These are phyloP conservation scores for Alternaria metachromatica DNA, from an alignment of 2,329 filamentous ascomycete genomes.

Conservation along the genomic window DNA sequence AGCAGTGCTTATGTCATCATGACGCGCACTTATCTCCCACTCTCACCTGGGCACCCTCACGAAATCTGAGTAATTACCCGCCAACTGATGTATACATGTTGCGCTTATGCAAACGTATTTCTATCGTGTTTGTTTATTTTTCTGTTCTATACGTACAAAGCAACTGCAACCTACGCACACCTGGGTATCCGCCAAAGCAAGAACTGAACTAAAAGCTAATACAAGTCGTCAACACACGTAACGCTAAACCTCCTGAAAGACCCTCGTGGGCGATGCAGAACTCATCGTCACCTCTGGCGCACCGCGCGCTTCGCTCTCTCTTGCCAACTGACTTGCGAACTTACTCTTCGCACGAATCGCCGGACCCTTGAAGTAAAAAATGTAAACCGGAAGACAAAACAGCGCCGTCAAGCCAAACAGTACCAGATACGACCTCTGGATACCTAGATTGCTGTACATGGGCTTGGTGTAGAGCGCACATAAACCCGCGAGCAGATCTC, in stretches of 20 bases:
- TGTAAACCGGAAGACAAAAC: slow-evolving; percentile 60
- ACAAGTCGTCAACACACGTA: background rate
- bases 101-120: background rate
- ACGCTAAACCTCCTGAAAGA: background rate
- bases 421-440: slow-evolving; percentile 42
- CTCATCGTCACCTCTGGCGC: background rate
- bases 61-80: background rate
- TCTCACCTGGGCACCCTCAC: background rate
- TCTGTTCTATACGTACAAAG: background rate
- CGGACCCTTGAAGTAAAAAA: slow-evolving; percentile 55
- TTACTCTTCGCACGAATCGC: background rate
- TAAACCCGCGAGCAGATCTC: slow-evolving; percentile 75
- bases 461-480: slow-evolving; percentile 63
- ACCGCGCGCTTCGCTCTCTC: background rate
- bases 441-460: slow-evolving; percentile 34
- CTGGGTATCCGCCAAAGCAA: background rate
- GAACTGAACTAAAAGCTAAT: background rate
- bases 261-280: background rate
- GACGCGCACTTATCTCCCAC: background rate
- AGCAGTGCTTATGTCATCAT: slow-evolving; percentile 10
- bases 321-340: background rate
- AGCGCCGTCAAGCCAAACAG: slow-evolving; percentile 59
- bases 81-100: background rate
- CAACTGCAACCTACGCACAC: background rate
- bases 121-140: background rate